Base-by-base conservation (phyloP, 129 eudicot genomes). In the Tagetes erecta region DNA sequence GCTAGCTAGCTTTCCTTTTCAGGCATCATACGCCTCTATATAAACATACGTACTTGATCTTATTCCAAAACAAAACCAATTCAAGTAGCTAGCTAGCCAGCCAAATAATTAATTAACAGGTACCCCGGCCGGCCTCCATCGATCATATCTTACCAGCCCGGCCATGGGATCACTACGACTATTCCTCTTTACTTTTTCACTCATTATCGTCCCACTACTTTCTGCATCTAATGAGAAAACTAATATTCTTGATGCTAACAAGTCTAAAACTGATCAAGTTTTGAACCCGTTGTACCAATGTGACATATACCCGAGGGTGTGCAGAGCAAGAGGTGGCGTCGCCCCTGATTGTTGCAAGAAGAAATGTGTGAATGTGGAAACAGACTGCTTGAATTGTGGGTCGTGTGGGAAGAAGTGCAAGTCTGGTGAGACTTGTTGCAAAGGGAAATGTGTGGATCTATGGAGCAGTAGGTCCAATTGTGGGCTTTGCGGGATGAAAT, bases 311-410 rank as follows among this genome's bases (percentile, higher is more conserved):
- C 85, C 88, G 3, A 77, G 78, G 80, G 85, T 84, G 50, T 84
- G 88, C 47, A 52, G 62, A 47, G 38, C 12, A 8, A 76, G 13
- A 75, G 82, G 84, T 12, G 79, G 87, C n/a, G 44, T 49, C 7
- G 44, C 63, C 9, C 85, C 78, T 3, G 80, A 84, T 62, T 84
- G 87, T 10, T 84, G 87, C 69, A 80, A 68, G 66, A 84, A 84
- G 73, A 81, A 80, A 70, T 84, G 87, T 46, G 84, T 84, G 47
- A 72, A 84, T 53, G 84, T 84, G 52, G 74, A 71, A 47, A 80
- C 52, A 2, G 87, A 84, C 63, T 2, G 14, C 20, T 36, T 64
- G 6, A 84, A 84, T 10, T 84, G 87, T 6, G 84, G 87, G 30
- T 67, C 8, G 10, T 84, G 87, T 62, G 84, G 87, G 68, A 80